Percentiles rank a stretch among this genome's conserved stretches.
These are phyloP conservation scores for Cynara cardunculus DNA, from an alignment of 129 eudicot species.

Conservation along the genomic window DNA sequence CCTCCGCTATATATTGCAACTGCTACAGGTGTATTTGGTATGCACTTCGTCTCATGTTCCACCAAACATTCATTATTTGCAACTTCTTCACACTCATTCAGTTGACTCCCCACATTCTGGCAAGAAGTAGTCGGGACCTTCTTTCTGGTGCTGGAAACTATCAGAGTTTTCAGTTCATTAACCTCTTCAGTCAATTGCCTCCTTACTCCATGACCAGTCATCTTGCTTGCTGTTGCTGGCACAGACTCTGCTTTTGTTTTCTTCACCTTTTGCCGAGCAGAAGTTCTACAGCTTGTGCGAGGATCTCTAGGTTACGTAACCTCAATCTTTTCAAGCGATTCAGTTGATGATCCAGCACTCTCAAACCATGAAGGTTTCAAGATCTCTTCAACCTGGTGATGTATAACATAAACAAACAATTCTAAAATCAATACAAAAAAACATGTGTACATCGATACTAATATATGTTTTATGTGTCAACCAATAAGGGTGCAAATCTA, in stretches of 20 bases:
- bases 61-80: slow-evolving; percentile 1
- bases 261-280: slow-evolving; percentile 23
- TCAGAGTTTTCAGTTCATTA: slow-evolving; percentile 31
- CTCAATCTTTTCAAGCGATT: slow-evolving; percentile 38
- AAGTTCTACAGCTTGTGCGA: slow-evolving; percentile 38
- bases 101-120: slow-evolving; percentile 16
- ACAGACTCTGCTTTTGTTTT: slow-evolving; percentile 14
- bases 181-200: slow-evolving; percentile 20
- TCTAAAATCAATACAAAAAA: neutral
- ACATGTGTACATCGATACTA: neutral
- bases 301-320: slow-evolving; percentile 26
- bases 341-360: slow-evolving; percentile 37
- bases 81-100: slow-evolving; percentile 27
- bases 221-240: slow-evolving; percentile 24
- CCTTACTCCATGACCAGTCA: slow-evolving; percentile 33
- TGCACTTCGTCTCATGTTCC: slow-evolving; percentile 5
- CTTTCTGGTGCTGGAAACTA: slow-evolving; percentile 24
- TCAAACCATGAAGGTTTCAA: slow-evolving; percentile 28
- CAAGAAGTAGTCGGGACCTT: slow-evolving; percentile 24
- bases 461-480: neutral
- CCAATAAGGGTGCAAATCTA: neutral
- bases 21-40: slow-evolving; percentile 22
- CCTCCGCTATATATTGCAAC: slow-evolving; percentile 18
- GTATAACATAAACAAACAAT: neutral
- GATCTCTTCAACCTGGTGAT: slow-evolving; percentile 54